Evolutionary conservation across 768 basidiomycete genomes (phyloP).

Genomic region (Rubroboletus pulcherrimus): DNA sequence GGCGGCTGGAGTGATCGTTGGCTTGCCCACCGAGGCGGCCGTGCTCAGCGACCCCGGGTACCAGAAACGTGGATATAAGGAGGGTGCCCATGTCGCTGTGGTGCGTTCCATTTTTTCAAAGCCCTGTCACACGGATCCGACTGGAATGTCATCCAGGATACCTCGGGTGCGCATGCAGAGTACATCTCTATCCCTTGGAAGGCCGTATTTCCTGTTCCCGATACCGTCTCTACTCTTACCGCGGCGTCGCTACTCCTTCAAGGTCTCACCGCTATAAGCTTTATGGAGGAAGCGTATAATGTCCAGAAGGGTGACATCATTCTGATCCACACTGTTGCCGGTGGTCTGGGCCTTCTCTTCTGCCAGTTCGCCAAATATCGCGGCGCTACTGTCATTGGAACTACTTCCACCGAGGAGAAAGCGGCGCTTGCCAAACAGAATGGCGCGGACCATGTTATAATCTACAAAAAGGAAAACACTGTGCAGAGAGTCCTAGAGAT

Average conservation of each 20-base stretch:
- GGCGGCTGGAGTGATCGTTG: slow-evolving; percentile 69
- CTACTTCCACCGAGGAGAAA: slow-evolving; percentile 83
- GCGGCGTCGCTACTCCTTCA: slow-evolving; percentile 72
- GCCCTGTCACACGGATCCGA: neutral
- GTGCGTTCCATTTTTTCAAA: slow-evolving; percentile 41
- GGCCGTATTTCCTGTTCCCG: slow-evolving; percentile 62
- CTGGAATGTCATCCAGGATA: slow-evolving; percentile 34
- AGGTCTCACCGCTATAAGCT: slow-evolving; percentile 72
- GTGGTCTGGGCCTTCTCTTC: slow-evolving; percentile 74
- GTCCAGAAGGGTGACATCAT: slow-evolving; percentile 78
- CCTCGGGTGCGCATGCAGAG: slow-evolving; percentile 57
- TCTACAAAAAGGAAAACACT: slow-evolving; percentile 74
- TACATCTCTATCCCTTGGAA: slow-evolving; percentile 68
- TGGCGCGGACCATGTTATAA: slow-evolving; percentile 85
- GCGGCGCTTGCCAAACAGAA: slow-evolving; percentile 71
- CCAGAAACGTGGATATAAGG: slow-evolving; percentile 58
- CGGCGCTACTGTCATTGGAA: slow-evolving; percentile 91
- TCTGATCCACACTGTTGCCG: slow-evolving; percentile 88
- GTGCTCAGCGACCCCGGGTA: slow-evolving; percentile 60
- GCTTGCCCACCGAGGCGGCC: slow-evolving; percentile 62
- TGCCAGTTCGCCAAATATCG: slow-evolving; percentile 64
- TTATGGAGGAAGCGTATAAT: slow-evolving; percentile 81
- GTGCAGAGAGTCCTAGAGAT: slow-evolving; percentile 69
- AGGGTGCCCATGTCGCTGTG: slow-evolving; percentile 72
- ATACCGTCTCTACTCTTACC: slow-evolving; percentile 48